A percentile compares a stretch with the other conserved stretches of the same genome.
phyloP scores from a whole-genome alignment of 495 filamentous ascomycete species.

The Tetracladium setigerum region DNA sequence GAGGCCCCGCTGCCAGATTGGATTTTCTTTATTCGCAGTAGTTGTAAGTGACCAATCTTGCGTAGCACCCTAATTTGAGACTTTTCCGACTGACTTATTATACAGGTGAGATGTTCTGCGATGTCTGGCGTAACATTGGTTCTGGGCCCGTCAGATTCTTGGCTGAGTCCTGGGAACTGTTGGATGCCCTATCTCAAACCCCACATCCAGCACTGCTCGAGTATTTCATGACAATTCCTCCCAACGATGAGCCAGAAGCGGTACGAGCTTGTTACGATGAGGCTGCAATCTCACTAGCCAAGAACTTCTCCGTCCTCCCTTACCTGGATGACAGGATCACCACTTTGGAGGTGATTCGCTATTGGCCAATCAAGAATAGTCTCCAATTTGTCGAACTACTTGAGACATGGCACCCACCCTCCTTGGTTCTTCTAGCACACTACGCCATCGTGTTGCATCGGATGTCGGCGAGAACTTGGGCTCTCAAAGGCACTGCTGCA shows the following conservation, averaged over 20 bases:
- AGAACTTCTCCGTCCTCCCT: not conserved
- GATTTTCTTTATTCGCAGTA: too few species aligned
- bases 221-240: not conserved
- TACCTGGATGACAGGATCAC: not conserved
- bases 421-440: conserved; percentile 11
- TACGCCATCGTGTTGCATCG: conserved; percentile 9
- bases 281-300: conserved; percentile 4
- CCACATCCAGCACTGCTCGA: too few species aligned
- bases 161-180: conserved; percentile 6
- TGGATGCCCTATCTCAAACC: not conserved
- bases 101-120: too few species aligned
- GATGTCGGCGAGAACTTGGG: conserved; percentile 6
- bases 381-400: conserved; percentile 5
- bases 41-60: too few species aligned
- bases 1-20: too few species aligned
- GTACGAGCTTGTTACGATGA: not conserved
- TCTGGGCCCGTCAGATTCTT: conserved; percentile 2
- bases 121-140: not conserved
- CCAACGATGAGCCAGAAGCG: not conserved
- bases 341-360: conserved; percentile 3
- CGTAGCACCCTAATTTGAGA: too few species aligned
- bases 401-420: conserved; percentile 4
- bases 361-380: conserved; percentile 9
- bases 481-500: not conserved
- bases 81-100: too few species aligned